Evolutionary conservation across 2,329 filamentous ascomycete species (phyloP).

Genomic region (Pochonia chlamydosporia): DNA sequence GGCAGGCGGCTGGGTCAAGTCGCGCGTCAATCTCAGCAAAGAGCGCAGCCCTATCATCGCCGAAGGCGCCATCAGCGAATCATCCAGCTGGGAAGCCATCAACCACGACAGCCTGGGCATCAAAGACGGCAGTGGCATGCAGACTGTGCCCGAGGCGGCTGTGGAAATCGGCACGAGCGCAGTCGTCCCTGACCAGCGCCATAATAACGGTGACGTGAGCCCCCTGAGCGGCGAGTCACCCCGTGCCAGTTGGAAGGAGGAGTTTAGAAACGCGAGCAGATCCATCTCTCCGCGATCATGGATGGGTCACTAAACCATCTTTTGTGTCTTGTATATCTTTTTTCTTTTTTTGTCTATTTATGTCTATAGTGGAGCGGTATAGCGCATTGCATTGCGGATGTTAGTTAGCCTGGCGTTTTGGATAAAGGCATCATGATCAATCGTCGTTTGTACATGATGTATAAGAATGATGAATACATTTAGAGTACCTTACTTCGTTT

Average conservation of each 20-base stretch:
- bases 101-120: background rate
- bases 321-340: background rate
- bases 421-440: background rate
- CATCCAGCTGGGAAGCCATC: conserved; percentile 1
- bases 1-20: conserved; percentile 21
- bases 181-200: conserved; percentile 1
- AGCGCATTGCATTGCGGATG: background rate
- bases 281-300: conserved; percentile 1
- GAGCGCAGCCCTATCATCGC: conserved; percentile 8
- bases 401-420: background rate
- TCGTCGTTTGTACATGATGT: background rate
- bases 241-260: background rate
- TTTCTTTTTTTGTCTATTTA: background rate
- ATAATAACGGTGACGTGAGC: conserved; percentile 1
- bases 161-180: conserved; percentile 7
- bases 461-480: too few species aligned
- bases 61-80: background rate
- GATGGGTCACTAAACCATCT: background rate
- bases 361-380: background rate
- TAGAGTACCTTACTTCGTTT: too few species aligned
- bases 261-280: background rate
- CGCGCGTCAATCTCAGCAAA: conserved; percentile 14
- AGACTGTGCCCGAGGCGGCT: conserved; percentile 6
- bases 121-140: conserved; percentile 3
- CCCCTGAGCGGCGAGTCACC: conserved; percentile 2